A percentile compares a stretch with the other conserved stretches of the same genome.
These are phyloP conservation scores for Gnomoniopsis sp. DNA, from an alignment of 2,329 filamentous ascomycete species.

Conservation along the genomic window DNA sequence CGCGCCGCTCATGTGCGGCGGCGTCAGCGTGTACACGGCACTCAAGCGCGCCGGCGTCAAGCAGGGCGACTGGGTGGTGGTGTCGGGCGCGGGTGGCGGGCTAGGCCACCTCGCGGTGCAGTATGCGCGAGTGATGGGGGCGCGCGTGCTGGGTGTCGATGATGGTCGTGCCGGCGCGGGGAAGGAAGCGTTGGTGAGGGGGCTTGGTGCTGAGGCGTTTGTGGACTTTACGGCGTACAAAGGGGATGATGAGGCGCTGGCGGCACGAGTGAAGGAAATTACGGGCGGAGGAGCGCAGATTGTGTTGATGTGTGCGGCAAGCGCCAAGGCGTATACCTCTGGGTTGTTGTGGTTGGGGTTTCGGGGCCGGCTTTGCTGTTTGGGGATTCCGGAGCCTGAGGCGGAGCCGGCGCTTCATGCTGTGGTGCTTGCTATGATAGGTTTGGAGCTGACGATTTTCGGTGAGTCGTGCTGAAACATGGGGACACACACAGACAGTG, in stretches of 20 bases:
- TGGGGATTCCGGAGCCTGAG: background rate
- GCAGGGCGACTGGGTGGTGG: constrained; percentile 27
- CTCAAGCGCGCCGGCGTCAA: constrained; percentile 12
- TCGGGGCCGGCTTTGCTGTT: background rate
- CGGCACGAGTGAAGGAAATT: constrained; percentile 21
- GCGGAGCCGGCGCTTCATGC: background rate
- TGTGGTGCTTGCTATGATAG: background rate
- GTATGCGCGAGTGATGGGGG: constrained; percentile 23
- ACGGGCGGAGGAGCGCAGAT: constrained; percentile 26
- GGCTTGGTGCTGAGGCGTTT: constrained; percentile 25
- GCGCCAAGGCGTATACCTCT: background rate
- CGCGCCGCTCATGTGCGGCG: constrained; percentile 30
- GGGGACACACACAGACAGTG: background rate
- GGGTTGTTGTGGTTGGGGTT: constrained; percentile 1
- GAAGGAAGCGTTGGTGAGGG: constrained; percentile 19
- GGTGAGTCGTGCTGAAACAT: background rate
- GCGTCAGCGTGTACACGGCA: constrained; percentile 25
- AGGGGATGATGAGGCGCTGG: constrained; percentile 16
- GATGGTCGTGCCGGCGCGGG: constrained; percentile 22
- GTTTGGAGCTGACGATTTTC: background rate
- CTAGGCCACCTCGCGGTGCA: constrained; percentile 32
- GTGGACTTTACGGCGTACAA: constrained; percentile 26
- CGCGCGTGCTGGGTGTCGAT: constrained; percentile 29
- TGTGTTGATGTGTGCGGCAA: background rate
- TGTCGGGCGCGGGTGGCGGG: constrained; percentile 30